Evolutionary conservation across 2,329 filamentous ascomycete genomes (phyloP), one percentile per base, ranked within the genome.

Genomic region (Paramyrothecium roridum): DNA sequence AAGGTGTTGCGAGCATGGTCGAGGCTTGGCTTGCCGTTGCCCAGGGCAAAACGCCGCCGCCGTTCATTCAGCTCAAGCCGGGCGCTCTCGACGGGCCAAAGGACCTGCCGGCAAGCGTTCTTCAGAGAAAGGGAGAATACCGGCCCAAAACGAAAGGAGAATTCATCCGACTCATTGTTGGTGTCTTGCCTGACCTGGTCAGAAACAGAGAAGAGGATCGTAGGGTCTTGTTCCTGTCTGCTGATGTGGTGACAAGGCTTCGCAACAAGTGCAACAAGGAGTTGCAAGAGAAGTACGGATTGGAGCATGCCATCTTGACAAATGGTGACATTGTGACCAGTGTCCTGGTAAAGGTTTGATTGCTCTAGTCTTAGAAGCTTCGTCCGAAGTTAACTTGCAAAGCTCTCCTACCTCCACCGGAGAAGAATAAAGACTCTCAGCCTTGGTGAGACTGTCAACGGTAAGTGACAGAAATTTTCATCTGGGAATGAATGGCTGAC

Each of bases 1-100:
- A 61, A 50, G 63, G 62, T 10, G 55, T 47, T 46, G 61, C 54
- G 13, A 61, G 57, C 46, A 21, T 64, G 22, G 48, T 64, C 34
- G 48, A 46, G 17, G 57, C 62, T 7, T 65, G 62, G 63, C 52
- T 62, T 3, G 23, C 56, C 8, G 50, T 63, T 3, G 56, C 58
- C 3, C 26, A 52, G 8, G 62, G 61, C 21, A 50, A 50, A 21
- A n/a, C 54, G 16, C 62, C 61, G 3, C 16, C 48, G 2, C 47
- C 55, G n/a, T 63, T 64, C 26, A 10, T 61, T 8, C 26, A 56
- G 2, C 48, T 60, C 3, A 34, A 50, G 3, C 46, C 48, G 0
- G 57, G 50, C 2, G 55, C 26, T 1, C 54, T 63, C 8, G 54
- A 57, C 2, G 59, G 60, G 7, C 20, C 56, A 11, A 33, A 23